Conservation (phyloP, 495 filamentous ascomycete species). For the Aspergillus campestris region DNA sequence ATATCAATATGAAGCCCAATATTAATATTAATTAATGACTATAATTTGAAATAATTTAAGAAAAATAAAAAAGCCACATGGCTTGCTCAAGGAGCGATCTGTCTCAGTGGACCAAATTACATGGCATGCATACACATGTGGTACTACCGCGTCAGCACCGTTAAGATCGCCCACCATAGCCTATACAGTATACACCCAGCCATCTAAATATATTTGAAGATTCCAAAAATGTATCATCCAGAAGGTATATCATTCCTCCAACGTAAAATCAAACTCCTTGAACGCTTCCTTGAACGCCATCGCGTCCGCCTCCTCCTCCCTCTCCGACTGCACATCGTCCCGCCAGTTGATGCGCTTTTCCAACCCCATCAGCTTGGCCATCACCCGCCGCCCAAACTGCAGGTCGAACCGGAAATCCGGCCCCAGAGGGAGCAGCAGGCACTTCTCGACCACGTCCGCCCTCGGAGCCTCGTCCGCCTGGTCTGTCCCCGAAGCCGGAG, state of each 20-base stretch:
- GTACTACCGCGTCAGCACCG: no score
- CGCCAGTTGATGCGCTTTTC: constrained; percentile 71
- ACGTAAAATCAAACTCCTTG: constrained; percentile 71
- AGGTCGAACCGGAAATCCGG: constrained; percentile 50
- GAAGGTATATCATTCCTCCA: constrained; percentile 24
- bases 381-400: constrained; percentile 65
- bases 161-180: no score
- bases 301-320: constrained; percentile 74
- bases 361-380: constrained; percentile 77
- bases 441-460: constrained; percentile 30
- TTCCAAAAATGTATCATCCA: background rate
- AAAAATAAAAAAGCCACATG: no score
- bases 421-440: constrained; percentile 43
- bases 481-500: constrained; percentile 9
- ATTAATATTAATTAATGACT: no score
- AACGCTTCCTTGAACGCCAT: constrained; percentile 77
- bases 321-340: constrained; percentile 66
- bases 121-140: no score
- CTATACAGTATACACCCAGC: background rate
- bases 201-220: background rate
- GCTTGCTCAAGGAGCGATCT: no score
- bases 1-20: no score
- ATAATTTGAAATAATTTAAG: no score
- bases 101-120: no score
- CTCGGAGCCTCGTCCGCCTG: constrained; percentile 6